A percentile compares a stretch with the other conserved stretches of the same genome.
Evolutionary conservation across 208 protist genomes (phyloP).

Genomic region (Entamoeba invadens): DNA sequence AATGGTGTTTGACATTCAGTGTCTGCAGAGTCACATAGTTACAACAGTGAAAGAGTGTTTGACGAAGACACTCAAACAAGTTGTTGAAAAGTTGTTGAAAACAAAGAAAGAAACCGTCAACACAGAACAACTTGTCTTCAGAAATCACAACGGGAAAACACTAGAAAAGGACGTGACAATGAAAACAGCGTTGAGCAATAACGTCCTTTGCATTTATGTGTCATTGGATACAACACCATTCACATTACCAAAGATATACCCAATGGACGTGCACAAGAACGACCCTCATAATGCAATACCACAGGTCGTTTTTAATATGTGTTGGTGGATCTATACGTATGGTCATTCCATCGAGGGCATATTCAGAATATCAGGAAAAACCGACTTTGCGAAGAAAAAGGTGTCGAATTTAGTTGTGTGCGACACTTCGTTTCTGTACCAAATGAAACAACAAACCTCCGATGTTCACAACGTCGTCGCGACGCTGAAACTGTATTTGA

Average conservation of each 20-base stretch:
- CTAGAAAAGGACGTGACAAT: background rate
- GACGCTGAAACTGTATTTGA: background rate
- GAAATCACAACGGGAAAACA: background rate
- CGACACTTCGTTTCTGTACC: background rate
- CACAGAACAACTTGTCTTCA: background rate
- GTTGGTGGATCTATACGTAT: background rate
- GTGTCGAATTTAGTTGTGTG: background rate
- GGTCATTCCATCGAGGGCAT: background rate
- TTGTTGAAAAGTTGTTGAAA: background rate
- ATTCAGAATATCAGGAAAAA: background rate
- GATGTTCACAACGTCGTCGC: background rate
- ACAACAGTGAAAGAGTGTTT: background rate
- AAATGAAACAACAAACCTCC: background rate
- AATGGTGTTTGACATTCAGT: background rate
- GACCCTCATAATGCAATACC: background rate
- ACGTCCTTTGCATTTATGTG: background rate
- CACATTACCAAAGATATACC: background rate
- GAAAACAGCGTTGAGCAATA: background rate
- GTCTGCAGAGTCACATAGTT: background rate
- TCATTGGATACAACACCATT: background rate
- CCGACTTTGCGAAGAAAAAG: background rate
- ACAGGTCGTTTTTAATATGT: background rate
- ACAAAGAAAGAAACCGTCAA: background rate
- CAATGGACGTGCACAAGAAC: background rate
- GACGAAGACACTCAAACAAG: background rate